phyloP scores from a whole-genome alignment of 108 stramenopile genomes.

The Skeletonema costatum region DNA sequence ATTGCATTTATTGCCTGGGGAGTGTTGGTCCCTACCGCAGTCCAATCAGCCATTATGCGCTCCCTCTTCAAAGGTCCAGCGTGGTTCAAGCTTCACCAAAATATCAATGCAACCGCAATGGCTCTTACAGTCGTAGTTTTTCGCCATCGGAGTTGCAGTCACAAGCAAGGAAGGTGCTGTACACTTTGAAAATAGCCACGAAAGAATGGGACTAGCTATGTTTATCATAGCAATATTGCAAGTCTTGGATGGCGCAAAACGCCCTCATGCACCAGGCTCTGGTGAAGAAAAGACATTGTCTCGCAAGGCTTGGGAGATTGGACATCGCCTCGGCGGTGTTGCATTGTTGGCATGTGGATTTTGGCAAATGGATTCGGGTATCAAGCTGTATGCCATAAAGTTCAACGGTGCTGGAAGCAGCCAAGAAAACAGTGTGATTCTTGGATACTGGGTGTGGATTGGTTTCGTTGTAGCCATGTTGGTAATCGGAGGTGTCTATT shows the following conservation, averaged over 20 bases:
- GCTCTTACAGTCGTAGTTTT: slow-evolving; percentile 45
- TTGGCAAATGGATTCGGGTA: neutral
- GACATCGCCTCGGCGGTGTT: slow-evolving; percentile 1
- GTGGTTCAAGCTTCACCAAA: slow-evolving; percentile 56
- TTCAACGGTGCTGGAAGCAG: neutral
- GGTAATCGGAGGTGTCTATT: neutral
- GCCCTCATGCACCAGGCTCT: slow-evolving; percentile 23
- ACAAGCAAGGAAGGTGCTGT: slow-evolving; percentile 27
- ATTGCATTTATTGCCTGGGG: slow-evolving; percentile 71
- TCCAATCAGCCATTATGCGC: slow-evolving; percentile 57
- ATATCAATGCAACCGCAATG: slow-evolving; percentile 32
- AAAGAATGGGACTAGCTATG: slow-evolving; percentile 43
- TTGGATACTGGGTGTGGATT: neutral
- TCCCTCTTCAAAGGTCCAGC: slow-evolving; percentile 14
- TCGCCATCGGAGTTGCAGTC: slow-evolving; percentile 45
- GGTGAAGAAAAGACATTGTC: slow-evolving; percentile 5
- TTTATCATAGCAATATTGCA: slow-evolving; percentile 53
- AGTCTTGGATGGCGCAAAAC: slow-evolving; percentile 38
- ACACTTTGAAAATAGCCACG: slow-evolving; percentile 49
- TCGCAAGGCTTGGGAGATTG: slow-evolving; percentile 31
- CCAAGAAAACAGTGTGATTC: neutral
- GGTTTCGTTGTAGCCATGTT: neutral
- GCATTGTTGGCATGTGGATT: neutral
- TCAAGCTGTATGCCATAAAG: neutral
- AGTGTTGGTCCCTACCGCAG: slow-evolving; percentile 60